Evolutionary conservation across 495 filamentous ascomycete genomes (phyloP).

Genomic region (Aspergillus taichungensis): DNA sequence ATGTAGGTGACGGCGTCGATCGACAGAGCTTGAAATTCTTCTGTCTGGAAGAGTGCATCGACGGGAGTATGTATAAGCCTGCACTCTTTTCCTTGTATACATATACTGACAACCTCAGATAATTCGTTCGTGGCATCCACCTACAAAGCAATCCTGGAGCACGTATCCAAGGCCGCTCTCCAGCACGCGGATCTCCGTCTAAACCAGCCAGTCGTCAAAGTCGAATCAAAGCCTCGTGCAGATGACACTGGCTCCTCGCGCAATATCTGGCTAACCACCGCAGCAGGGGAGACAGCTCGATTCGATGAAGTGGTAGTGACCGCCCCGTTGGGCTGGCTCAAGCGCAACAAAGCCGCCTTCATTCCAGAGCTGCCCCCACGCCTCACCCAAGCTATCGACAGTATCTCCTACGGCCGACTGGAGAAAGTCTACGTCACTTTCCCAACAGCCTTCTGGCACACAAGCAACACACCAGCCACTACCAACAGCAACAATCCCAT

Average conservation of each 20-base stretch:
- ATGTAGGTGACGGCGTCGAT: conserved; percentile 70
- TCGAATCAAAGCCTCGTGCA: conserved; percentile 28
- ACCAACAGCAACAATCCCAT: conserved; percentile 4
- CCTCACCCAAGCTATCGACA: conserved; percentile 61
- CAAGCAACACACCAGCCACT: neutral
- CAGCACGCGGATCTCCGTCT: conserved; percentile 54
- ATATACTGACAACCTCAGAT: conserved; percentile 39
- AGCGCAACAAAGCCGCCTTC: conserved; percentile 64
- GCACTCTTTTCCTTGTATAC: neutral
- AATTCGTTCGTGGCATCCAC: conserved; percentile 86
- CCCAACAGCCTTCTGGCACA: conserved; percentile 58
- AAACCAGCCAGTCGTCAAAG: conserved; percentile 43
- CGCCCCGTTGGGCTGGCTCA: conserved; percentile 80
- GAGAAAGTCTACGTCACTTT: conserved; percentile 94
- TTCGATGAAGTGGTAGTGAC: conserved; percentile 89
- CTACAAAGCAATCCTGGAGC: conserved; percentile 65
- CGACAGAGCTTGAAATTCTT: conserved; percentile 87
- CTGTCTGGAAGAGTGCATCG: conserved; percentile 89
- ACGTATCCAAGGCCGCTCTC: conserved; percentile 54
- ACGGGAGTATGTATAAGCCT: conserved; percentile 55
- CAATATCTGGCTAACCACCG: conserved; percentile 46
- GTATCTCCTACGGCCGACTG: conserved; percentile 76
- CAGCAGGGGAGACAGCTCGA: conserved; percentile 37
- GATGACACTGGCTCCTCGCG: conserved; percentile 5
- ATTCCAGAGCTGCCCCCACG: conserved; percentile 55